These are phyloP conservation scores for Sonneratia alba DNA, from an alignment of 345 rosid species.

Conservation along the genomic window DNA sequence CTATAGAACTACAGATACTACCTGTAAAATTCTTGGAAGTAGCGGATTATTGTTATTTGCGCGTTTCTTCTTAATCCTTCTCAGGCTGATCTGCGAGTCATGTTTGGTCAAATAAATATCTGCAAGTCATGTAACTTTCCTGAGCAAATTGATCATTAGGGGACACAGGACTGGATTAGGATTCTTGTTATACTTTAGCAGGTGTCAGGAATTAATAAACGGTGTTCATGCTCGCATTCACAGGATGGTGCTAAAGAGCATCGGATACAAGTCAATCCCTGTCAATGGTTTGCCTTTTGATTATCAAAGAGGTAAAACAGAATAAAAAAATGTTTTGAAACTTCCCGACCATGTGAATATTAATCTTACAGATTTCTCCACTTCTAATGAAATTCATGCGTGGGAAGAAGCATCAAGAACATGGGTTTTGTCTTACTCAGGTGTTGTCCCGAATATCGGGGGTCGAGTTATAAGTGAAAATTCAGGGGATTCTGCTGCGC, in stretches of 20 bases:
- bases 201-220: not conserved
- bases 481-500: conserved; percentile 27
- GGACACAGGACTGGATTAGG: not conserved
- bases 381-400: not conserved
- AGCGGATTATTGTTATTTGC: not conserved
- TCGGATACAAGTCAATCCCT: conserved; percentile 84
- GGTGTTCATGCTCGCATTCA: conserved; percentile 7
- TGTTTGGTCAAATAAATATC: too few relatives aligned
- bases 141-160: not conserved
- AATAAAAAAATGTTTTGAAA: not conserved
- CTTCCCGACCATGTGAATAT: not conserved
- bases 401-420: not conserved
- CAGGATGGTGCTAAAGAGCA: conserved; percentile 84
- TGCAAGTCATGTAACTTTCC: too few relatives aligned
- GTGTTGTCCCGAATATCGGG: conserved; percentile 57
- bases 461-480: conserved; percentile 57
- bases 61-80: not conserved
- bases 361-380: not conserved
- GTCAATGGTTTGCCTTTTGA: conserved; percentile 71
- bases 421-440: conserved; percentile 19
- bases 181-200: not conserved
- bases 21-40: not conserved
- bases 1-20: not conserved
- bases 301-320: conserved; percentile 52
- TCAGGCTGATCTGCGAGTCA: too few relatives aligned